phyloP scores from a whole-genome alignment of 768 basidiomycete species.

The Tulasnella sp. region DNA sequence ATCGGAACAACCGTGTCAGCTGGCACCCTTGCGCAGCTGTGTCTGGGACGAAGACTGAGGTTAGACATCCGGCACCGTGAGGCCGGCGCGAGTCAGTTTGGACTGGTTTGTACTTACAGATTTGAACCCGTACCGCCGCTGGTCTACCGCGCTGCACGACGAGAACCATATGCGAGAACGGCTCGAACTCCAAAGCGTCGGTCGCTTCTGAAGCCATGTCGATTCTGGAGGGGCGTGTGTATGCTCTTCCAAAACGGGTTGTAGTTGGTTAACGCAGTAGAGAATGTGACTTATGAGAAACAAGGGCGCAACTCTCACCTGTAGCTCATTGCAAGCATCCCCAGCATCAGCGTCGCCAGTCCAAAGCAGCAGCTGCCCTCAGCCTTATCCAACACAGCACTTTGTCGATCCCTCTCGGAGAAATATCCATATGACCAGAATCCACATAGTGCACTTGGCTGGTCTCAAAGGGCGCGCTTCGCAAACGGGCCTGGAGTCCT shows the following conservation, averaged over 20 bases:
- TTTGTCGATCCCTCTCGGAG: not conserved
- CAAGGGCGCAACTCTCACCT: not conserved
- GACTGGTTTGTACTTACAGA: too few relatives aligned
- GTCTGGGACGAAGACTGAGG: too few relatives aligned
- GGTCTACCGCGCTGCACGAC: too few relatives aligned
- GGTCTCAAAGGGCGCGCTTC: slow-evolving; percentile 12
- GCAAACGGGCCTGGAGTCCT: not conserved
- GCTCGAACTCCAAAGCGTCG: not conserved
- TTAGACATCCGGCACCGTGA: too few relatives aligned
- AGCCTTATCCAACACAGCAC: not conserved
- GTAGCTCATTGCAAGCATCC: slow-evolving; percentile 14
- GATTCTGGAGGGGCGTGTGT: not conserved
- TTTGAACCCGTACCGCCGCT: too few relatives aligned
- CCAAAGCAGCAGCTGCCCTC: slow-evolving; percentile 12
- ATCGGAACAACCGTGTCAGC: not conserved
- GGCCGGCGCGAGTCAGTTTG: too few relatives aligned
- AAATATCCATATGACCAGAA: not conserved
- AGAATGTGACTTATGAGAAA: too few relatives aligned
- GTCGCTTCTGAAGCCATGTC: not conserved
- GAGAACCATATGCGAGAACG: not conserved
- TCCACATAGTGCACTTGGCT: slow-evolving; percentile 11
- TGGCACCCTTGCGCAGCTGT: not conserved
- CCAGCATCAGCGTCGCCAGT: not conserved
- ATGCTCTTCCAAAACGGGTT: not conserved
- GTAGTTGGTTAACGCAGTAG: too few relatives aligned